Evolutionary conservation across 78 protist species (phyloP).

Genomic region (Salpingoeca rosetta): DNA sequence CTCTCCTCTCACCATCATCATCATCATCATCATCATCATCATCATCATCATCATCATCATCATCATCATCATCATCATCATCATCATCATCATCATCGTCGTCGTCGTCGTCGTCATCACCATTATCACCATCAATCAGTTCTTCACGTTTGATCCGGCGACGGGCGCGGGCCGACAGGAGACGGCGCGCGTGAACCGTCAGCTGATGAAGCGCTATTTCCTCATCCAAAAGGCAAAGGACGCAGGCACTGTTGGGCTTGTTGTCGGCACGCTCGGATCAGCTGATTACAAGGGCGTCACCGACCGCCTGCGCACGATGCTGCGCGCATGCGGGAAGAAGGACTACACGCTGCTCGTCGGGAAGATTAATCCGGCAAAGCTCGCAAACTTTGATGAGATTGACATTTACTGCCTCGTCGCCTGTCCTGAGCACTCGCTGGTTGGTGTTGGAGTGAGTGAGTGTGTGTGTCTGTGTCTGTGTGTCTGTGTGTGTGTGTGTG

Average conservation of each 20-base stretch:
- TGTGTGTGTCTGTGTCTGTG: not conserved
- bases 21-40: no score
- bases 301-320: constrained; percentile 18
- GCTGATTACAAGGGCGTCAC: constrained; percentile 29
- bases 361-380: constrained; percentile 66
- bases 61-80: no score
- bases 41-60: no score
- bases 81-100: not conserved
- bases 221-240: constrained; percentile 47
- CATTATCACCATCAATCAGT: not conserved
- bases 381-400: constrained; percentile 75
- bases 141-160: not conserved
- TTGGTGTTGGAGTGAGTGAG: constrained; percentile 33
- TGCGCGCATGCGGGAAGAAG: constrained; percentile 35
- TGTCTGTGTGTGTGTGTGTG: not conserved
- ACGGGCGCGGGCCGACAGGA: not conserved
- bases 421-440: constrained; percentile 58
- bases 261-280: constrained; percentile 54
- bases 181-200: not conserved
- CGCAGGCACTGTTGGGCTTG: constrained; percentile 50
- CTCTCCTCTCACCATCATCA: no score
- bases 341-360: constrained; percentile 61
- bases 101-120: not conserved
- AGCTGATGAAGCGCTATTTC: constrained; percentile 21
- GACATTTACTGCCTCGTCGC: constrained; percentile 64